Percentiles rank a stretch among this genome's conserved stretches.
phyloP scores from a whole-genome alignment of 2,329 filamentous ascomycete species.

The Calonectria pseudoreteaudii region DNA sequence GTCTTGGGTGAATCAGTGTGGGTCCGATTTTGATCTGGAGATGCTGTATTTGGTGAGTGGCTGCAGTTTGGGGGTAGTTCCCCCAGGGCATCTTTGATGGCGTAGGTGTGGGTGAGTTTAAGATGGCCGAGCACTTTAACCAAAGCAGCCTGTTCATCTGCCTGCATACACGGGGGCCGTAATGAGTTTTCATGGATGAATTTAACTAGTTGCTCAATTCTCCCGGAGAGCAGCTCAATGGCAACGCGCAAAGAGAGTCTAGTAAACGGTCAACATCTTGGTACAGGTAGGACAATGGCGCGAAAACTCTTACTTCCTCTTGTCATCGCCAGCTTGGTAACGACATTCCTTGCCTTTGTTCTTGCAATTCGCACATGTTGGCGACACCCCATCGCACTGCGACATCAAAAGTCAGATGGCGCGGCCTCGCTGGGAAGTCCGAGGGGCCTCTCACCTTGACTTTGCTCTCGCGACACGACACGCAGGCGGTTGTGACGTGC shows the following conservation, averaged over 20 bases:
- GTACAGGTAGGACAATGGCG: not conserved
- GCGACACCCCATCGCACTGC: conserved; percentile 33
- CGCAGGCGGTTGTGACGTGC: conserved; percentile 57
- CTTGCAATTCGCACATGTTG: conserved; percentile 33
- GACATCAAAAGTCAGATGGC: not conserved
- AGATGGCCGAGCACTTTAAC: conserved; percentile 30
- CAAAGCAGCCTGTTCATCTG: conserved; percentile 31
- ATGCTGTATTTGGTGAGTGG: conserved; percentile 2
- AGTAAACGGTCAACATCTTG: not conserved
- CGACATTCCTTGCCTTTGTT: conserved; percentile 34
- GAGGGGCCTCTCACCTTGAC: conserved; percentile 48
- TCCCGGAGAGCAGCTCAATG: conserved; percentile 28
- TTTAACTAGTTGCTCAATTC: conserved; percentile 38
- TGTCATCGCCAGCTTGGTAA: conserved; percentile 34
- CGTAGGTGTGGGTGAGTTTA: conserved; percentile 27
- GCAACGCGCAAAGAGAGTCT: conserved; percentile 32
- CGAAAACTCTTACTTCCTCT: conserved; percentile 25
- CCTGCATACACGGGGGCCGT: conserved; percentile 50
- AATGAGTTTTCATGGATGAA: conserved; percentile 56
- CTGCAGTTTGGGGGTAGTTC: conserved; percentile 6
- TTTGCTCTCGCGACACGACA: conserved; percentile 58
- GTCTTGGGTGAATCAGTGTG: not conserved
- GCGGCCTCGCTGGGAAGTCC: not conserved
- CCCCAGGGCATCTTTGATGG: conserved; percentile 24
- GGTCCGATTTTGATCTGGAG: not conserved